A percentile compares a stretch with the other conserved stretches of the same genome.
Conservation (phyloP, 75 land plant species). For the Pinus taeda region DNA sequence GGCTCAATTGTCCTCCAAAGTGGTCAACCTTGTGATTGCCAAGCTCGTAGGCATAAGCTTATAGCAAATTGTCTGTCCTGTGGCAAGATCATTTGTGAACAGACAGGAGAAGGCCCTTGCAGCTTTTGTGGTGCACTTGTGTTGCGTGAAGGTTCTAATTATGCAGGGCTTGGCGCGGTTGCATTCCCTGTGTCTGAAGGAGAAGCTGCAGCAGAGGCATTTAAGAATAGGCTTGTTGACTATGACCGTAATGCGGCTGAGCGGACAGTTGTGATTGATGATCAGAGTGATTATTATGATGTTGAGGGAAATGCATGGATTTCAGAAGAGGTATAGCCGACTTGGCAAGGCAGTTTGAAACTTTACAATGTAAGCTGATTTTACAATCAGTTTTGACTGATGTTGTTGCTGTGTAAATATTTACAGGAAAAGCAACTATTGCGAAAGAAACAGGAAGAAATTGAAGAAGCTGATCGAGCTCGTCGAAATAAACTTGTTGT, state of each 20-base stretch:
- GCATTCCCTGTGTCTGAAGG: slow-evolving; percentile 56
- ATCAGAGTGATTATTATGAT: slow-evolving; percentile 95
- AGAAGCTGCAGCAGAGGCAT: slow-evolving; percentile 84
- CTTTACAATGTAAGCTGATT: background rate
- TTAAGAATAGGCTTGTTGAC: slow-evolving; percentile 84
- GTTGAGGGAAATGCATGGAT: slow-evolving; percentile 86
- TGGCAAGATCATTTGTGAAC: slow-evolving; percentile 94
- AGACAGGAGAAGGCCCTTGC: slow-evolving; percentile 95
- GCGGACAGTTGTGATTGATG: slow-evolving; percentile 90
- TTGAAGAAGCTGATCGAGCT: slow-evolving; percentile 59
- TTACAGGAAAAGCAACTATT: slow-evolving; percentile 79
- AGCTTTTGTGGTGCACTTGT: slow-evolving; percentile 92
- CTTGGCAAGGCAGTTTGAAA: background rate
- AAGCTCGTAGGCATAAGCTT: slow-evolving; percentile 80
- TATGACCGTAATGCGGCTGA: slow-evolving; percentile 87
- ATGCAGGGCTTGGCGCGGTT: slow-evolving; percentile 72
- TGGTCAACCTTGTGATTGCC: slow-evolving; percentile 85
- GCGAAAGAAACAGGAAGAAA: slow-evolving; percentile 64
- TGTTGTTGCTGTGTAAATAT: background rate
- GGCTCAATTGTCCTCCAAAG: slow-evolving; percentile 72
- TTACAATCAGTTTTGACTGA: background rate
- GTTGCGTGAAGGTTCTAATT: slow-evolving; percentile 75
- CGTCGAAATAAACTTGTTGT: slow-evolving; percentile 68
- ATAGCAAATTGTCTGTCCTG: slow-evolving; percentile 92
- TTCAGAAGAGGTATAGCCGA: slow-evolving; percentile 57